phyloP scores from a whole-genome alignment of 192 early-diverging fungal species.

The Polychytrium aggregatum region DNA sequence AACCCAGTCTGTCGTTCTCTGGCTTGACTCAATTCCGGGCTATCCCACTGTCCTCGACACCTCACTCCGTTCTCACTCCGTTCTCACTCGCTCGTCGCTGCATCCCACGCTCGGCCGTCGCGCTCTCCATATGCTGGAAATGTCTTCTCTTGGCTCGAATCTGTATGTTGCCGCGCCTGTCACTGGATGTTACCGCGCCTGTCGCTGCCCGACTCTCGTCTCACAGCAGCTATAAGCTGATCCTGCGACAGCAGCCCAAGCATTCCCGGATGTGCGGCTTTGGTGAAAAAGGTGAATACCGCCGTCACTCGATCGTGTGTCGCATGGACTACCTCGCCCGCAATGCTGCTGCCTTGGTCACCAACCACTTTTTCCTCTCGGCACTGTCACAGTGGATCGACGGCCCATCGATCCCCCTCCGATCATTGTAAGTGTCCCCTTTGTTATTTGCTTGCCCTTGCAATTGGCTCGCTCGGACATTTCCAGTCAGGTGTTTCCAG shows the following conservation, averaged over 20 bases:
- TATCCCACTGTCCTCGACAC: too few species aligned
- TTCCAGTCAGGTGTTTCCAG: neutral
- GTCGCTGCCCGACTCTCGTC: too few species aligned
- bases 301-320: slow-evolving; percentile 3
- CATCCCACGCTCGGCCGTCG: too few species aligned
- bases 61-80: too few species aligned
- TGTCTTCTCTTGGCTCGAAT: too few species aligned
- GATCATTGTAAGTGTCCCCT: slow-evolving; percentile 33
- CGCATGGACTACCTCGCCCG: slow-evolving; percentile 5
- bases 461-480: neutral
- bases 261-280: slow-evolving; percentile 88
- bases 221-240: slow-evolving; percentile 24
- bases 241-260: slow-evolving; percentile 76
- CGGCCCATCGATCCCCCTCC: slow-evolving; percentile 73
- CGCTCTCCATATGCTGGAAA: too few species aligned
- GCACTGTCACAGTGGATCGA: slow-evolving; percentile 56
- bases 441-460: neutral
- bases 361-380: neutral
- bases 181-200: too few species aligned
- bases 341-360: neutral
- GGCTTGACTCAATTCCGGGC: too few species aligned
- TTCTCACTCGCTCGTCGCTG: too few species aligned
- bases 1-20: too few species aligned
- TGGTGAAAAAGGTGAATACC: slow-evolving; percentile 74
- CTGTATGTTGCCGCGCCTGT: too few species aligned